phyloP scores from a whole-genome alignment of 2,329 filamentous ascomycete species.

The Pestalotiopsis sp. region DNA sequence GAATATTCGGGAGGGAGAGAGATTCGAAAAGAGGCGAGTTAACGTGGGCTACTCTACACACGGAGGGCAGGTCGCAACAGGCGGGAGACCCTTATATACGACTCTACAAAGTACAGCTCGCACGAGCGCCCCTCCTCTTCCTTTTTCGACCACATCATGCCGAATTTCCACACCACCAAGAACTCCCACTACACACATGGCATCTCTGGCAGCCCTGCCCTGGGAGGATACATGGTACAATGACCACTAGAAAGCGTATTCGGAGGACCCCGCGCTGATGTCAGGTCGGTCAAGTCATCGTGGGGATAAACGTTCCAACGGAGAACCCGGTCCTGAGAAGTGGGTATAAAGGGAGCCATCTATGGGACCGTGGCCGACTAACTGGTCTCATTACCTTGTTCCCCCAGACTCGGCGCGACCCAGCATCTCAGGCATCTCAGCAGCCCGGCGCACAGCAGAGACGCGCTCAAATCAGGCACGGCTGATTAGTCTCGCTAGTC shows the following conservation, averaged over 20 bases:
- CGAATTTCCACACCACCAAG: neutral
- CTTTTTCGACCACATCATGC: neutral
- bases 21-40: neutral
- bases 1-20: neutral
- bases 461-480: slow-evolving; percentile 5
- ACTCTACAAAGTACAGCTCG: neutral
- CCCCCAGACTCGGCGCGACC: slow-evolving; percentile 7
- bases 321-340: slow-evolving; percentile 5
- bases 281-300: slow-evolving; percentile 11
- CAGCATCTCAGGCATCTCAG: neutral
- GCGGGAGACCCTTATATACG: neutral
- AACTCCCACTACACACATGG: neutral
- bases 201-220: neutral
- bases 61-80: neutral
- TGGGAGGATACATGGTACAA: neutral
- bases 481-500: slow-evolving; percentile 6
- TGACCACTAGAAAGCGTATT: neutral
- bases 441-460: neutral
- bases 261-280: slow-evolving; percentile 10
- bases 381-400: slow-evolving; percentile 8
- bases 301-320: slow-evolving; percentile 10
- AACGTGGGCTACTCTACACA: neutral
- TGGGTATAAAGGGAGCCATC: neutral
- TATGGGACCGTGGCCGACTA: neutral
- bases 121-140: neutral